Base-by-base conservation (phyloP, 805 yeast genomes). In the Wickerhamomyces subpelliculosus region DNA sequence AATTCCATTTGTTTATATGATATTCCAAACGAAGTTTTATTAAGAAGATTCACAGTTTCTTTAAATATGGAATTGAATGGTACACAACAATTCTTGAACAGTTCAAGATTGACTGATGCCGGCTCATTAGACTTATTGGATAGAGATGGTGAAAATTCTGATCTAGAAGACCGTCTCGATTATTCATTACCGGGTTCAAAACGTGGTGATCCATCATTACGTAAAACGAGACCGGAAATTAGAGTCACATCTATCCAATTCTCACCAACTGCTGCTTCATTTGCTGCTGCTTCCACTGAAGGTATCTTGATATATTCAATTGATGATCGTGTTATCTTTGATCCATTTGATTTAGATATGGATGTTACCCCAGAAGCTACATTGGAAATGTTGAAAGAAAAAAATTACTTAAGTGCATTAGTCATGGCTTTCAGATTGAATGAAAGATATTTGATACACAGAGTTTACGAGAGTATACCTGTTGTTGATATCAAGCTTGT, bases 241-340 rank as follows among this genome's bases (percentile, higher is more conserved):
- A 68, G 94, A 52, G 88, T 89, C 5, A 76, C 86, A 3, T 67
- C 82, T 4, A 71, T 93, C 22, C 73, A 71, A 48, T 93, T 89
- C 54, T 85, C 96, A 2, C 98, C 98, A 16, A 82, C 96, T 0
- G 83, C 94, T 2, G 70, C 82, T 17, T 78, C 94, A 25, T 93
- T 93, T 68, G 93, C 95, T 1, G 95, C 95, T 30, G 93, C 96
- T 0, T 80, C 96, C 1, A 93, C 98, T 0, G 97, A 90, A 58
- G 98, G 98, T 8, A 65, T 93, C 33, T 65, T 88, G 40, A 67
- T 93, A 2, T 93, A 75, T 57, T 81, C 95, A 2, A 74, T 88
- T 28, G 94, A 90, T 58, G 80, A 79, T 35, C 65, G 75, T 10
- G 62, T 81, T 35, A 64, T 80, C 22, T 93, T 93, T 56, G 98